phyloP scores from a whole-genome alignment of 148 eudicot species.

The Arctostaphylos glauca region DNA sequence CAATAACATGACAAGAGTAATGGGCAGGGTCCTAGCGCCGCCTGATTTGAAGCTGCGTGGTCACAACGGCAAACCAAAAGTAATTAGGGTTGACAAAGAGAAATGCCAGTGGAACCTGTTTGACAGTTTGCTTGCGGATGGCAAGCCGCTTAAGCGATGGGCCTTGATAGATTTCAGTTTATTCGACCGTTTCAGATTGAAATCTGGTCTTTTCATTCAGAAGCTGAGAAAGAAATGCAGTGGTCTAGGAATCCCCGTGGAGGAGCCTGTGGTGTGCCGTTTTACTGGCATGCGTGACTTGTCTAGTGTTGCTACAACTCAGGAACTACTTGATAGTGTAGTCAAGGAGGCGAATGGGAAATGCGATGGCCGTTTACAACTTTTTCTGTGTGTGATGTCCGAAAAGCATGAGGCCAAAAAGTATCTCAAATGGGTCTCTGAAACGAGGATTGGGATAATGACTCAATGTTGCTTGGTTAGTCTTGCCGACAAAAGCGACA shows the following conservation, averaged over 20 bases:
- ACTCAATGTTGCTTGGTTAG: constrained; percentile 66
- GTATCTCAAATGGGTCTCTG: constrained; percentile 55
- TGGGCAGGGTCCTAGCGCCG: constrained; percentile 44
- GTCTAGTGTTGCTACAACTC: constrained; percentile 15
- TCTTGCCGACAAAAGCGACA: constrained; percentile 30
- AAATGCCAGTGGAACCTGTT: constrained; percentile 57
- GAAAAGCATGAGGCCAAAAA: constrained; percentile 40
- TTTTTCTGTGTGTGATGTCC: constrained; percentile 54
- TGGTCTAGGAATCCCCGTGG: constrained; percentile 37
- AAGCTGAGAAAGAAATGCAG: constrained; percentile 34
- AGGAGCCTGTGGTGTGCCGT: constrained; percentile 27
- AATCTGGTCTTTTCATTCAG: constrained; percentile 19
- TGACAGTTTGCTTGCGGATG: constrained; percentile 37
- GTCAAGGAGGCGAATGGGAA: constrained; percentile 12
- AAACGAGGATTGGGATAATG: constrained; percentile 59
- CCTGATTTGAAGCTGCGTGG: constrained; percentile 45
- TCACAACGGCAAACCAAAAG: constrained; percentile 12
- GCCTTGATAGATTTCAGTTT: constrained; percentile 48
- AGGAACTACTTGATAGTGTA: constrained; percentile 24
- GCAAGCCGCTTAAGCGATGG: constrained; percentile 42
- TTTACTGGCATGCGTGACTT: constrained; percentile 24
- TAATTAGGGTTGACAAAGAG: constrained; percentile 30
- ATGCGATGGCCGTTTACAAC: constrained; percentile 31
- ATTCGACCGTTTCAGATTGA: constrained; percentile 7
- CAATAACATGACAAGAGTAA: constrained; percentile 44